Conservation (phyloP, 2,329 filamentous ascomycete genomes). For the Fusarium sp. region DNA sequence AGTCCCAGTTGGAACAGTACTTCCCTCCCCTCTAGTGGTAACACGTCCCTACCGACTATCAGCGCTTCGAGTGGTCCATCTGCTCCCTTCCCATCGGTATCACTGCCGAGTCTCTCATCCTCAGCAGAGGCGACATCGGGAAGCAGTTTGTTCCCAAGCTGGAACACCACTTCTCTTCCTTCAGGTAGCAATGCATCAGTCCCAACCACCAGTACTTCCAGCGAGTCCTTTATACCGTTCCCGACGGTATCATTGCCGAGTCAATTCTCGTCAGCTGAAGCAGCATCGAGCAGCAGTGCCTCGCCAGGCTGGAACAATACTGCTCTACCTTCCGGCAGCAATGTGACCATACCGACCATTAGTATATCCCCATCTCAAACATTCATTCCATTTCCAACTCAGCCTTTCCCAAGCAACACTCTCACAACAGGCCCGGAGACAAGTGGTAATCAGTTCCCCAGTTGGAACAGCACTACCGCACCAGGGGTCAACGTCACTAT, state of each 20-base stretch:
- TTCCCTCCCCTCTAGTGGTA: not conserved
- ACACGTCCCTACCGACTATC: not conserved
- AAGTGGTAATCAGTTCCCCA: not conserved
- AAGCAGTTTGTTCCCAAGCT: not conserved
- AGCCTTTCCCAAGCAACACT: not conserved
- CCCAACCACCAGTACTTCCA: not conserved
- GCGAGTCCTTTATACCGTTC: not conserved
- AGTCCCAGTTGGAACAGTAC: not conserved
- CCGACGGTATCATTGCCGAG: not conserved
- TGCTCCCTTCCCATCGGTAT: not conserved
- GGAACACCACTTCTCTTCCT: not conserved
- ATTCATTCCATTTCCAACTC: not conserved
- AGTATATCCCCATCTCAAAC: conserved; percentile 1
- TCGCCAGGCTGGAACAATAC: conserved; percentile 1
- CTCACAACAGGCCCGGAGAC: not conserved
- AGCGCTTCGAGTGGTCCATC: not conserved
- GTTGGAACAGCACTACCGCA: not conserved
- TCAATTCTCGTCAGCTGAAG: not conserved
- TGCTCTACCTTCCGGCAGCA: not conserved
- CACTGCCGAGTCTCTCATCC: rapidly evolving
- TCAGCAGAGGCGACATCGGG: not conserved
- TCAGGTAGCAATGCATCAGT: not conserved
- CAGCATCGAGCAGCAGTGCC: not conserved
- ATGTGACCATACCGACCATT: conserved; percentile 1
- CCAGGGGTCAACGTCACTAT: not conserved